These are phyloP conservation scores for Mentha longifolia DNA, from an alignment of 257 asterid species.

Conservation along the genomic window DNA sequence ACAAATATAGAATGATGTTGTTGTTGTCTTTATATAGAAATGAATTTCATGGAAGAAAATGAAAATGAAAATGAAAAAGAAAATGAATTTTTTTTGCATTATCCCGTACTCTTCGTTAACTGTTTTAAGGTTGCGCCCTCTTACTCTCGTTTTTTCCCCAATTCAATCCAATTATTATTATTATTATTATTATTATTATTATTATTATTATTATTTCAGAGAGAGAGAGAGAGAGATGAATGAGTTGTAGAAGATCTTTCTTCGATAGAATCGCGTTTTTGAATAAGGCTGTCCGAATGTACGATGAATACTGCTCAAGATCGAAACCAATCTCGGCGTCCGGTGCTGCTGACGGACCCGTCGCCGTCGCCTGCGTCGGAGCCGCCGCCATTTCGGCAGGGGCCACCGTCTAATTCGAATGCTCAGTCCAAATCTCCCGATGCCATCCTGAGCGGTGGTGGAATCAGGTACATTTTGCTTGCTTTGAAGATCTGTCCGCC, in stretches of 20 bases:
- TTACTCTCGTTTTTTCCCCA: too few species aligned
- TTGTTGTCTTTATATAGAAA: too few species aligned
- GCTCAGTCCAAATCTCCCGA: constrained; percentile 50
- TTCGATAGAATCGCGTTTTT: background rate
- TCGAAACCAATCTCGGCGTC: constrained; percentile 24
- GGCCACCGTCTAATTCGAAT: constrained; percentile 19
- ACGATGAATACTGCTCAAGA: constrained; percentile 32
- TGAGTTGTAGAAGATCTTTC: constrained; percentile 2
- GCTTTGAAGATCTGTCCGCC: background rate
- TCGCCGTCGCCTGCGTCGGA: constrained; percentile 29
- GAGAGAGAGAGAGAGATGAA: constrained; percentile 11
- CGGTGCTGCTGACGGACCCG: constrained; percentile 20
- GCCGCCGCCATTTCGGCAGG: constrained; percentile 22
- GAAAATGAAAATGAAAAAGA: too few species aligned
- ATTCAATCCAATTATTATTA: background rate
- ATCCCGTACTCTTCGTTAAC: too few species aligned
- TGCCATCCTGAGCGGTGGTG: constrained; percentile 64
- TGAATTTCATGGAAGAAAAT: too few species aligned
- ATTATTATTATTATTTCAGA: constrained; percentile 19
- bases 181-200: constrained; percentile 27
- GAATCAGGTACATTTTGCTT: constrained; percentile 49
- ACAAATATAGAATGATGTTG: too few species aligned
- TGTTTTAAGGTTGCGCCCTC: too few species aligned
- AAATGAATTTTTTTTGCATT: too few species aligned
- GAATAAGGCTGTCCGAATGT: constrained; percentile 29